Evolutionary conservation across 441 rosid species (phyloP), one percentile per base, ranked within the genome.

Genomic region (Omphalea diandra): DNA sequence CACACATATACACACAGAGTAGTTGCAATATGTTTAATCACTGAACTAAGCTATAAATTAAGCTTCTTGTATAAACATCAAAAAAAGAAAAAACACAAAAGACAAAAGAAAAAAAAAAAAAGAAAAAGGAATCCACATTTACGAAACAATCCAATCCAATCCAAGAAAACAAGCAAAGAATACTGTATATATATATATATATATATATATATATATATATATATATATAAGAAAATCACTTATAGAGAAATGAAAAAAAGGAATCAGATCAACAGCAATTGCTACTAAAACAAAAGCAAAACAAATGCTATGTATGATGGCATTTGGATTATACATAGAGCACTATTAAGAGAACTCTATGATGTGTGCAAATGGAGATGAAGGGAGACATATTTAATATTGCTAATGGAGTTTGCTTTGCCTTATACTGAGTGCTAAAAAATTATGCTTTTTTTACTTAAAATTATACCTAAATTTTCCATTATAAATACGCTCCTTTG

Each of bases 91-190:
- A n/a, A n/a, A n/a, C n/a, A n/a, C n/a, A n/a, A n/a, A n/a, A n/a
- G n/a, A n/a, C n/a, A n/a, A n/a, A 52, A 40, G 35, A 4, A 46
- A 54, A 4, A 46, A 62, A 26, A 7, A 22, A 47, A 56, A 73
- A 72, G 47, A 20, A 76, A 65, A 36, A 35, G 22, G 62, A 15
- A 61, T 26, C 35, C 32, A 29, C 67, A 50, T 49, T 55, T 52
- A 14, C n/a, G 18, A 36, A n/a, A n/a, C n/a, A n/a, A n/a, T n/a
- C n/a, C 31, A 56, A 60, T 41, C 38, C 47, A 44, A n/a, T n/a
- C n/a, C n/a, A n/a, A n/a, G n/a, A n/a, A n/a, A 29, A 15, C 31
- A 52, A 62, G 62, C 68, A 62, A 62, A 0, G 61, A 62, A 62
- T 68, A 56, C 36, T 32, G 18, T 11, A 2, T 12, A 41, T n/a